Evolutionary conservation across 805 yeast species (phyloP).

Genomic region (Wickerhamiella shivajii): DNA sequence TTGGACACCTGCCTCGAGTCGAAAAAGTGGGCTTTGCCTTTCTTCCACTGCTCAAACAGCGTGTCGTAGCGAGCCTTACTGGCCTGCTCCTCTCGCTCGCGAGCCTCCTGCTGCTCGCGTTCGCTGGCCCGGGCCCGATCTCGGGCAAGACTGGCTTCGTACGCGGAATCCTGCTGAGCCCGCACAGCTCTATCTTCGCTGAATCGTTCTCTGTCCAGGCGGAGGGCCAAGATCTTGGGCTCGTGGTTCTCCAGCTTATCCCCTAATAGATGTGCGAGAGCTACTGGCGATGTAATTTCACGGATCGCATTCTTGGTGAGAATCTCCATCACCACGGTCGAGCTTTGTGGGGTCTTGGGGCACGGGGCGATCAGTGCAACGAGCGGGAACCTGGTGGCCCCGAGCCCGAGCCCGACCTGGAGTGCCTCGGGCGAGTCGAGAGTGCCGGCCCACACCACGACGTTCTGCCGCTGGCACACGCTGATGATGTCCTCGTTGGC

Average conservation of each 20-base stretch:
- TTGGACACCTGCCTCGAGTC: slow-evolving; percentile 11
- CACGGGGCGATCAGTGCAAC: slow-evolving; percentile 63
- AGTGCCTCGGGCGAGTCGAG: slow-evolving; percentile 67
- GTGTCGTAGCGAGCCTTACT: slow-evolving; percentile 15
- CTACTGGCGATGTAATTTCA: background rate
- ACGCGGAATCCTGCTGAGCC: slow-evolving; percentile 65
- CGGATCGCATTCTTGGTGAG: slow-evolving; percentile 41
- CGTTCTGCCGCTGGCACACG: slow-evolving; percentile 37
- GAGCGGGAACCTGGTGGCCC: slow-evolving; percentile 66
- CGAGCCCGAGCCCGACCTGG: slow-evolving; percentile 64
- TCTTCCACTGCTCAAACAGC: slow-evolving; percentile 30
- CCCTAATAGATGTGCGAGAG: slow-evolving; percentile 30
- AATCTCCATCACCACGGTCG: slow-evolving; percentile 40
- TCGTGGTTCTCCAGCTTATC: slow-evolving; percentile 41
- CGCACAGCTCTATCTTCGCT: slow-evolving; percentile 42
- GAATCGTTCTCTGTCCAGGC: slow-evolving; percentile 48
- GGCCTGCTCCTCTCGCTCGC: slow-evolving; percentile 13
- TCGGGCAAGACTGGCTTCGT: slow-evolving; percentile 48
- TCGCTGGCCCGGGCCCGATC: slow-evolving; percentile 35
- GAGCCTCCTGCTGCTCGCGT: slow-evolving; percentile 22
- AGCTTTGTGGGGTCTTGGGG: slow-evolving; percentile 26
- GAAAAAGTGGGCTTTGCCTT: slow-evolving; percentile 32
- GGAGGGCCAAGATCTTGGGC: slow-evolving; percentile 43
- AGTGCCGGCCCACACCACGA: slow-evolving; percentile 79
- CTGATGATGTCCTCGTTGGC: slow-evolving; percentile 31